Conservation (phyloP, 1,284 basidiomycete species). For the Sporisorium scitamineum region DNA sequence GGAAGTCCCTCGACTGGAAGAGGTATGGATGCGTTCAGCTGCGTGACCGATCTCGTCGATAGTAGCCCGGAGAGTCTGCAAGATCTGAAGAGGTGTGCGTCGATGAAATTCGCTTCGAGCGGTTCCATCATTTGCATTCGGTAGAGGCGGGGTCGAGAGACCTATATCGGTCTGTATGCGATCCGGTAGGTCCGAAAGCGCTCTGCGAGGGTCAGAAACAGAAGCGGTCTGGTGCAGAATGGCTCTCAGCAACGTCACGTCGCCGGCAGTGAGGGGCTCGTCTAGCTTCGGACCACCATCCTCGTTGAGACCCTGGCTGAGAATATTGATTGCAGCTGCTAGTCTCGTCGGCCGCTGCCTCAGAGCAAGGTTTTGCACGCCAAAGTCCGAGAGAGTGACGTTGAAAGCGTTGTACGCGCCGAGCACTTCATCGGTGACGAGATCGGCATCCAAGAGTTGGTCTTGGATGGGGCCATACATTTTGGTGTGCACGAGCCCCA, state of each 20-base stretch:
- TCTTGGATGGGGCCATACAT: constrained; percentile 44
- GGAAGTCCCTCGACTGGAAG: constrained; percentile 5
- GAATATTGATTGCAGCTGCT: constrained; percentile 13
- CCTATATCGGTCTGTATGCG: constrained; percentile 13
- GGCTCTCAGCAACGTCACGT: constrained; percentile 8
- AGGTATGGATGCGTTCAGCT: constrained; percentile 14
- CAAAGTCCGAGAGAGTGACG: constrained; percentile 32
- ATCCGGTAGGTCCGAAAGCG: background rate
- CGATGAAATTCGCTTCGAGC: constrained; percentile 12
- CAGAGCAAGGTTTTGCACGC: constrained; percentile 21
- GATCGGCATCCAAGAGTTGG: constrained; percentile 29
- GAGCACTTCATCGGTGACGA: constrained; percentile 33
- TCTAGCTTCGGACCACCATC: constrained; percentile 27
- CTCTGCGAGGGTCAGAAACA: background rate
- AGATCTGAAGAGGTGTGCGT: constrained; percentile 41
- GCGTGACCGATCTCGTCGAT: constrained; percentile 44
- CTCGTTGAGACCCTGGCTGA: constrained; percentile 23
- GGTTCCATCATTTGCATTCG: background rate
- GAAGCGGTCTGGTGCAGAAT: background rate
- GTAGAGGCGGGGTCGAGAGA: background rate
- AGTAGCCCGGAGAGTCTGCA: constrained; percentile 36
- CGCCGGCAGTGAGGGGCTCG: constrained; percentile 20
- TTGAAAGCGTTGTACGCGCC: constrained; percentile 23
- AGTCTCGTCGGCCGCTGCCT: constrained; percentile 25
- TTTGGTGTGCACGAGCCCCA: constrained; percentile 48